These are phyloP conservation scores for Daldinia sp. DNA, from an alignment of 2,329 filamentous ascomycete genomes.

Conservation along the genomic window DNA sequence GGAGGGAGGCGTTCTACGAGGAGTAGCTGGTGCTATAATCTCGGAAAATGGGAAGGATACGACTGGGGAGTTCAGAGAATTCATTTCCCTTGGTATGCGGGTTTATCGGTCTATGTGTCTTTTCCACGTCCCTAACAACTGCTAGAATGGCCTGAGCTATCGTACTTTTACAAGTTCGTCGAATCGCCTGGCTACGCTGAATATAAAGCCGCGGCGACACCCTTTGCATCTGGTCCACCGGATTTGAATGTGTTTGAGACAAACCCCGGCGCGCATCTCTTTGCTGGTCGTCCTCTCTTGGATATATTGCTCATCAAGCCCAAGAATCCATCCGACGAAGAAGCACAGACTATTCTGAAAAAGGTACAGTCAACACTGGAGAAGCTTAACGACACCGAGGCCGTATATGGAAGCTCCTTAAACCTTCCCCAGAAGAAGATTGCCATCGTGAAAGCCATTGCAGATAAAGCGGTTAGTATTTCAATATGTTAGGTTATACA, in stretches of 20 bases:
- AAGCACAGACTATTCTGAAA: slow-evolving; percentile 16
- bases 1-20: slow-evolving; percentile 21
- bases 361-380: slow-evolving; percentile 23
- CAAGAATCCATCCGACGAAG: slow-evolving; percentile 23
- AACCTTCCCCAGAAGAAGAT: slow-evolving; percentile 37
- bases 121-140: slow-evolving; percentile 17
- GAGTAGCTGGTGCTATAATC: slow-evolving; percentile 19
- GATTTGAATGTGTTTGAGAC: slow-evolving; percentile 36
- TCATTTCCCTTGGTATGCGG: slow-evolving; percentile 33
- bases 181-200: slow-evolving; percentile 15
- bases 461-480: slow-evolving; percentile 30
- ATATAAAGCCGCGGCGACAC: slow-evolving; percentile 15
- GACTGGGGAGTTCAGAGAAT: slow-evolving; percentile 19
- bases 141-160: slow-evolving; percentile 32
- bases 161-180: slow-evolving; percentile 29
- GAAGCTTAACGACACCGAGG: slow-evolving; percentile 15
- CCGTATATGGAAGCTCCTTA: slow-evolving; percentile 30
- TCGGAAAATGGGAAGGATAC: slow-evolving; percentile 35
- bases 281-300: slow-evolving; percentile 13
- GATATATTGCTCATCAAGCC: slow-evolving; percentile 31
- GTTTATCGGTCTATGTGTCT: background rate
- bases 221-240: slow-evolving; percentile 27
- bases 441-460: slow-evolving; percentile 18
- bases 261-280: slow-evolving; percentile 24
- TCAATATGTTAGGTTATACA: background rate